Percentiles rank a stretch among this genome's conserved stretches.
Conservation (phyloP, 305 asterid genomes). For the Fraxinus platypoda region DNA sequence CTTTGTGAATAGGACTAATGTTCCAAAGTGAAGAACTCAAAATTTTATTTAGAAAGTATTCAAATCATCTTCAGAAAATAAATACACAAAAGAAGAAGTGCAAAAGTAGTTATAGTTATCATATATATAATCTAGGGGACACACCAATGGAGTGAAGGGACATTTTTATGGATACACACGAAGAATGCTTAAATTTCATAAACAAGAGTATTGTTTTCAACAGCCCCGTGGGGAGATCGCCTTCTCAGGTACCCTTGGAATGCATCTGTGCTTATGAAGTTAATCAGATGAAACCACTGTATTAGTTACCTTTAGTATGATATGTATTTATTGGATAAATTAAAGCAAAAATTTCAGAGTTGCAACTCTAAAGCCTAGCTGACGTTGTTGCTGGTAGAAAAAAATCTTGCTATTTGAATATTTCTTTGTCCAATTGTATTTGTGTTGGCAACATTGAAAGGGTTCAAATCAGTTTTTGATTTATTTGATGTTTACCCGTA, state of each 20-base stretch:
- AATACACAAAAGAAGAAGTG: background rate
- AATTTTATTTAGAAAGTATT: background rate
- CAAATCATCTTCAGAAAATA: background rate
- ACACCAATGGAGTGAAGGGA: background rate
- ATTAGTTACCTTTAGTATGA: background rate
- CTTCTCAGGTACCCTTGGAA: background rate
- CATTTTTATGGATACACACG: background rate
- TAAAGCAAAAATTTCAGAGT: background rate
- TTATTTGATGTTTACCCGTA: background rate
- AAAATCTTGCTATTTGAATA: background rate
- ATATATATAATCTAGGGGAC: background rate
- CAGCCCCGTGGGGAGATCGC: background rate
- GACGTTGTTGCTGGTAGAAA: background rate
- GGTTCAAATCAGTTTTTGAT: background rate
- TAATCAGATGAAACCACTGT: constrained; percentile 4
- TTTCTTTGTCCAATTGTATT: background rate
- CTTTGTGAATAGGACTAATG: background rate
- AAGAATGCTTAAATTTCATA: background rate
- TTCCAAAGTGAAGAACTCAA: background rate
- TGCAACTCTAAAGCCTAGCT: background rate
- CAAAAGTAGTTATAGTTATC: background rate
- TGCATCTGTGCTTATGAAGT: background rate
- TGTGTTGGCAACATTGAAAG: background rate
- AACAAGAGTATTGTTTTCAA: background rate
- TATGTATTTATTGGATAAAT: background rate